Conservation (phyloP, 805 yeast genomes). For the Saturnispora saitoi region DNA sequence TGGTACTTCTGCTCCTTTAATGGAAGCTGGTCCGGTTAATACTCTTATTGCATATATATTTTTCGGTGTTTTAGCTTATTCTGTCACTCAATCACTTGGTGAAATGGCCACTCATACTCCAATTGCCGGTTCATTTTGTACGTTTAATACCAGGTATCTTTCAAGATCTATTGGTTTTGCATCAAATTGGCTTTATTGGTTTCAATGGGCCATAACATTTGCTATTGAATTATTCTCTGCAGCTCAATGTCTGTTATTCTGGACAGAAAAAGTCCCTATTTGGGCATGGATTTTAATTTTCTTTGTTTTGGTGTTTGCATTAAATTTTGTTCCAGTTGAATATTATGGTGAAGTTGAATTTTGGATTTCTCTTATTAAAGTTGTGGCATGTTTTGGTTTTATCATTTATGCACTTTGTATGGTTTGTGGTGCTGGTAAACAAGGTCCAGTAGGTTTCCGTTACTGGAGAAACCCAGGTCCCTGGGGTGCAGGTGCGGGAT, state of each 20-base stretch:
- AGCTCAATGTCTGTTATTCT: conserved; percentile 53
- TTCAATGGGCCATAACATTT: conserved; percentile 67
- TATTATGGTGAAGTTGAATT: conserved; percentile 68
- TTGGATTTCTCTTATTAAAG: conserved; percentile 60
- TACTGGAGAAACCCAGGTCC: conserved; percentile 76
- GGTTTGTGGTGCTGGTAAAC: conserved; percentile 63
- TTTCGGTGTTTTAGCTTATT: conserved; percentile 55
- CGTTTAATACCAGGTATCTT: conserved; percentile 59
- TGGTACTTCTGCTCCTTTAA: conserved; percentile 46
- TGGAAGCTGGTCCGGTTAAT: conserved; percentile 59
- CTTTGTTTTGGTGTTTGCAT: conserved; percentile 42
- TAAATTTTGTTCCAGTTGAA: conserved; percentile 58
- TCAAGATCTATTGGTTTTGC: conserved; percentile 68
- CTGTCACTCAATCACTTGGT: conserved; percentile 62
- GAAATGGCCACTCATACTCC: conserved; percentile 77
- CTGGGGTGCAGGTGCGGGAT: conserved; percentile 48
- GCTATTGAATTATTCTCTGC: conserved; percentile 65
- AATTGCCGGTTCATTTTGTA: conserved; percentile 56
- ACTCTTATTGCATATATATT: conserved; percentile 53
- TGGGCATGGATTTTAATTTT: conserved; percentile 67
- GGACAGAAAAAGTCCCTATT: conserved; percentile 62
- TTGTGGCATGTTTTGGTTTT: conserved; percentile 60
- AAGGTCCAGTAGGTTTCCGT: conserved; percentile 67
- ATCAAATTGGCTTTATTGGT: conserved; percentile 65
- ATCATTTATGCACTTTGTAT: conserved; percentile 54